These are phyloP conservation scores for Talaromyces verruculosus DNA, from an alignment of 2,329 filamentous ascomycete genomes.

Conservation along the genomic window DNA sequence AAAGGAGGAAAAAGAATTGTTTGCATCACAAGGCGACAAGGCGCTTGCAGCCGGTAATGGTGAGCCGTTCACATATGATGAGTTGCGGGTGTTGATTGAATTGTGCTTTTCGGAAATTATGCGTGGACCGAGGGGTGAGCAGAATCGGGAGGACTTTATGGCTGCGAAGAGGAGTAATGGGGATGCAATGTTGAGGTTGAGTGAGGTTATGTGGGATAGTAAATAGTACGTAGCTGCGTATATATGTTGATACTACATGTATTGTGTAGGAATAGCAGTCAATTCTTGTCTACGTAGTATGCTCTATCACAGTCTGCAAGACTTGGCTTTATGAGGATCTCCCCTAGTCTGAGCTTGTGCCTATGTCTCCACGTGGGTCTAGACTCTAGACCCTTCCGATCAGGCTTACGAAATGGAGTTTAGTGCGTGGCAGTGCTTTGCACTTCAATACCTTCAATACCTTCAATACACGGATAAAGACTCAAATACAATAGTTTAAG, in stretches of 20 bases:
- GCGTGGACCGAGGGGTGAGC: conserved; percentile 41
- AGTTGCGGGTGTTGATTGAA: conserved; percentile 47
- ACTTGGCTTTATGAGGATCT: background rate
- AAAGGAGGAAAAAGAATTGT: conserved; percentile 45
- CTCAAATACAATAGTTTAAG: background rate
- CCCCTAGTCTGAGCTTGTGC: background rate
- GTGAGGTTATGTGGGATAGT: conserved; percentile 52
- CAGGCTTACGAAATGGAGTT: too few relatives aligned
- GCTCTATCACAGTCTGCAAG: background rate
- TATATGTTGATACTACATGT: background rate
- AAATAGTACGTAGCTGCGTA: conserved; percentile 25
- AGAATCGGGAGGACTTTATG: conserved; percentile 49
- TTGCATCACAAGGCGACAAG: conserved; percentile 37
- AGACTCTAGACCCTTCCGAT: background rate
- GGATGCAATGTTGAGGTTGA: conserved; percentile 46
- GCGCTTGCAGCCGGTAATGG: conserved; percentile 40
- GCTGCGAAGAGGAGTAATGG: conserved; percentile 47
- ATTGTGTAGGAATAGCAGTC: background rate
- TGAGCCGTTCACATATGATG: conserved; percentile 48
- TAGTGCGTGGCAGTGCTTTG: conserved; percentile 3
- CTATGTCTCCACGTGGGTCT: background rate
- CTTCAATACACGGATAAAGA: too few relatives aligned
- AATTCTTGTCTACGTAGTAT: background rate
- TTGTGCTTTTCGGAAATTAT: conserved; percentile 48
- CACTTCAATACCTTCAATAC: background rate